Percentiles rank a stretch among this genome's conserved stretches.
phyloP scores from a whole-genome alignment of 2,329 filamentous ascomycete species.

The Cladophialophora carrionii region DNA sequence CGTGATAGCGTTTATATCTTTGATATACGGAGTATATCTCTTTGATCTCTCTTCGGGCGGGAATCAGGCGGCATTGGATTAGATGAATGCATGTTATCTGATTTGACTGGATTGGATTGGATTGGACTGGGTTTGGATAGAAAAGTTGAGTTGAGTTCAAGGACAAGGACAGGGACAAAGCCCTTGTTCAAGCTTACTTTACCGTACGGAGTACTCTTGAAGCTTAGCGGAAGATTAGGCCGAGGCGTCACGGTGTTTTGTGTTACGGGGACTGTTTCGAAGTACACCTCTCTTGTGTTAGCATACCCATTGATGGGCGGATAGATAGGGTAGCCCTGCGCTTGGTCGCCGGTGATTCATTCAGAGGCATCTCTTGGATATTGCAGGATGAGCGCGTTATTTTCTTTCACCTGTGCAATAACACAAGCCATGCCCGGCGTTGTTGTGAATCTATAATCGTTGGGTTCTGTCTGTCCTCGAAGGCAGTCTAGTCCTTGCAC shows the following conservation, averaged over 20 bases:
- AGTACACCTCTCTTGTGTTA: not conserved
- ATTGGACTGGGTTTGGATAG: not conserved
- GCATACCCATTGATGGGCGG: too few relatives aligned
- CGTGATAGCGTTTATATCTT: not conserved
- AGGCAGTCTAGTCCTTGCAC: too few relatives aligned
- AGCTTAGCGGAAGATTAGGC: not conserved
- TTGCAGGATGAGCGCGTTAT: too few relatives aligned
- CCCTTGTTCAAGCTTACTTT: not conserved
- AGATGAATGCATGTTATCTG: not conserved
- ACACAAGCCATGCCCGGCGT: too few relatives aligned
- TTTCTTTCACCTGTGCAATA: too few relatives aligned
- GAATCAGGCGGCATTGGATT: not conserved
- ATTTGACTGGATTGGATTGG: too few relatives aligned
- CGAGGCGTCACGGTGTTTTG: not conserved
- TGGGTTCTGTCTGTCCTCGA: too few relatives aligned
- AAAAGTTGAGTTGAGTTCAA: not conserved
- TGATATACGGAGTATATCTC: too few relatives aligned
- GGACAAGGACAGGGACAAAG: not conserved
- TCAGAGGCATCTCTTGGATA: too few relatives aligned
- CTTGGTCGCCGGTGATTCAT: too few relatives aligned
- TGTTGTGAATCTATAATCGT: too few relatives aligned
- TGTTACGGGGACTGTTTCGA: not conserved
- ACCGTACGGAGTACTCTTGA: not conserved
- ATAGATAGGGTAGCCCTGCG: too few relatives aligned
- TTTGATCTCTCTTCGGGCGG: not conserved